Evolutionary conservation across 768 basidiomycete species (phyloP), one percentile per base, ranked within the genome.

Genomic region (Amyloporia xantha): DNA sequence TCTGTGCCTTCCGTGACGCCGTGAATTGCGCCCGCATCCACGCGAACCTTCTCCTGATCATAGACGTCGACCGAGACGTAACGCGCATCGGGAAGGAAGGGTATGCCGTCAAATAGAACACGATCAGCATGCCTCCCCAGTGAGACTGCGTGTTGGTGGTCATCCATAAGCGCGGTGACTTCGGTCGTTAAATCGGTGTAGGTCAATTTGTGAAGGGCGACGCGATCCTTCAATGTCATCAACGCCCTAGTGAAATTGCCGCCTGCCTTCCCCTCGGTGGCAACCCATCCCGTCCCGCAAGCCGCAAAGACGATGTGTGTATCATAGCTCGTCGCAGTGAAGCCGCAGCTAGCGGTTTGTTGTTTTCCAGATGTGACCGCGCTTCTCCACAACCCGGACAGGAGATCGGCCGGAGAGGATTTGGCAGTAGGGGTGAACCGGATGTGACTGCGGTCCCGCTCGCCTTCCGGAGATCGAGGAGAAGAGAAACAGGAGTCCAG

Each of bases 361-460:
- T 58, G 68, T 58, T 41, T 60, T 41, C 59, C 70, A 61, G 26
- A 77, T 70, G 33, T 70, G 60, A 71, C 63, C 1, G 79, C 78
- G 25, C 73, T 68, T 40, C 69, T 65, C 83, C 84, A 84, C 24
- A 84, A 62, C 19, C 77, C 75, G 4, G 56, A 62, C 47, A 77
- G 73, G 24, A 86, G 64, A 54, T 85, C 81, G 25, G 80, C 76
- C 6, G 71, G 63, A 12, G 63, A 66, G 9, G 77, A 73, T 54
- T 79, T 79, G n/a, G 61, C 60, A 4, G 81, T 74, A n/a, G 75
- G 74, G 5, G 82, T 82, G 70, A 74, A 84, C 37, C 84, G 78
- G 44, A 73, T 71, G 46, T 69, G 66, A 30, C 68, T 71, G 25
- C 80, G 73, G 51, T 74, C 67, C 24, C 70, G 70, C 6, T 64